Evolutionary conservation across 768 basidiomycete species (phyloP).

Genomic region (Cyathus striatus): DNA sequence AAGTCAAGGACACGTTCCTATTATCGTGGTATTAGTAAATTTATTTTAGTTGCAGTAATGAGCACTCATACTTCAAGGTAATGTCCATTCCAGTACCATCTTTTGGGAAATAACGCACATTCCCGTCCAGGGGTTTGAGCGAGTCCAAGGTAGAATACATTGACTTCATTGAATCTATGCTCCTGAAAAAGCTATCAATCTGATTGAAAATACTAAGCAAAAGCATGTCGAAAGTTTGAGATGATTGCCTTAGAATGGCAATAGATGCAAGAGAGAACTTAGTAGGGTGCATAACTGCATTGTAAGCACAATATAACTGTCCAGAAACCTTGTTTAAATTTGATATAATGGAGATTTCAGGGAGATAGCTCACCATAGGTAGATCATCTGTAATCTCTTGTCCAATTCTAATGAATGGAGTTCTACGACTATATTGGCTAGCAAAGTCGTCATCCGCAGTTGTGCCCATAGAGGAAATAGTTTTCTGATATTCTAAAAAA

Average conservation of each 20-base stretch:
- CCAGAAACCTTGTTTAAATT: too few relatives aligned
- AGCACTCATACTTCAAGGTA: background rate
- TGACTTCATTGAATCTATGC: conserved; percentile 21
- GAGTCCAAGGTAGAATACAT: too few relatives aligned
- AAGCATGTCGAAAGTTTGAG: conserved; percentile 18
- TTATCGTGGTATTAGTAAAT: background rate
- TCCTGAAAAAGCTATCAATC: conserved; percentile 13
- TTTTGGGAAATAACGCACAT: too few relatives aligned
- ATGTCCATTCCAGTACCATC: conserved; percentile 16
- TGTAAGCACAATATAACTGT: conserved; percentile 32
- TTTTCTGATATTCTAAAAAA: too few relatives aligned
- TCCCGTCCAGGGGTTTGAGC: too few relatives aligned
- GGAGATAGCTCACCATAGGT: too few relatives aligned
- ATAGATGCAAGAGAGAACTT: conserved; percentile 32
- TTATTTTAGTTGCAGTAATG: background rate
- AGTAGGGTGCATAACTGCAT: conserved; percentile 23
- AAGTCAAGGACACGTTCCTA: conserved; percentile 49
- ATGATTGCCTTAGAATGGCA: conserved; percentile 34
- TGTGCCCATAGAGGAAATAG: too few relatives aligned
- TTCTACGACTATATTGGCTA: too few relatives aligned
- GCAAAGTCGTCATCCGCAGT: too few relatives aligned
- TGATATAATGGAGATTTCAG: too few relatives aligned
- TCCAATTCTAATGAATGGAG: too few relatives aligned
- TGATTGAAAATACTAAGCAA: conserved; percentile 15
- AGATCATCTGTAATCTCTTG: too few relatives aligned